Base-by-base conservation (phyloP, 495 filamentous ascomycete genomes). In the Aspergillus nidulans region DNA sequence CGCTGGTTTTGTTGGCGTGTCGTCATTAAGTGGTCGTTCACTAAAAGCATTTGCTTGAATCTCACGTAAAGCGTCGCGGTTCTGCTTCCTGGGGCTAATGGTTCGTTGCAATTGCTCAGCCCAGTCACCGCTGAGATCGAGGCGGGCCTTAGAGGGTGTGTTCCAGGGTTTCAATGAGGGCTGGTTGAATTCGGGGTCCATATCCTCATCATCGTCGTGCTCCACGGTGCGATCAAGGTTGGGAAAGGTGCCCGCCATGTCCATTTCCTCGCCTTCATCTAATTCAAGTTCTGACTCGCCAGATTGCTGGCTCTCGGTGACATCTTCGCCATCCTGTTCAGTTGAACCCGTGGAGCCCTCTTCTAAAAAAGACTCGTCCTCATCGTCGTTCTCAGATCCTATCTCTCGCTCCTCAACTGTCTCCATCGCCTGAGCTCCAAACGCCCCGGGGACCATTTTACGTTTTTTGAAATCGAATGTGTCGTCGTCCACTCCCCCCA, bases 101-200 rank as follows among this genome's bases (percentile, higher is more conserved):
- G 94, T 97, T 49, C 86, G 88, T 69, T 90, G 89, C 55, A 98
- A 75, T 65, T 95, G 91, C 62, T 92, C 85, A 38, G 90, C 85
- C 94, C 94, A 98, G 63, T 95, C 88, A 39, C 77, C 78, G 74
- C 64, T 74, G 12, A 78, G 66, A 60, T 79, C 68, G 34, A 83
- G 81, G 60, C 81, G 78, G 52, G 79, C 75, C 63, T 83, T 86
- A 21, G 76, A 66, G 13, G 86, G 85, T 3, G 84, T 85, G 53
- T 74, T 80, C 58, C 67, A 77, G n/a, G 66, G 73, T 43, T 63
- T 69, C 44, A 68, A 63, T 23, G 65, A 59, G 19, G 65, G 67
- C 56, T 71, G 66, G 46, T 66, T 71, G 43, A 71, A 55, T 49
- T 83, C 79, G 49, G 79, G 66, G 49, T 77, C 74, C 62, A 74